Conservation (phyloP, 345 rosid species). For the Brassica carinata region DNA sequence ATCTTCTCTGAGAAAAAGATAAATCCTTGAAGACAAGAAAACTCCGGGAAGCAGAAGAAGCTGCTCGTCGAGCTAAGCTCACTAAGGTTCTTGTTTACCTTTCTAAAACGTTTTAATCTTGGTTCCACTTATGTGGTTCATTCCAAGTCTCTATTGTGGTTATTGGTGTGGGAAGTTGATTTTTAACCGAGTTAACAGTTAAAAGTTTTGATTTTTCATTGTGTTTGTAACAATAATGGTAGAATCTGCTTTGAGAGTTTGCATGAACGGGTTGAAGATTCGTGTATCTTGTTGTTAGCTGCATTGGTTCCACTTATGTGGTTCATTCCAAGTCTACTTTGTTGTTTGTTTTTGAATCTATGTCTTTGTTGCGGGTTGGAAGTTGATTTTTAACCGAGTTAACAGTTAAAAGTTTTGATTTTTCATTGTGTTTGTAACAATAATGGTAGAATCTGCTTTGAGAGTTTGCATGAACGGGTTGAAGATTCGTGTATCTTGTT, state of each 20-base stretch:
- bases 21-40: conserved; percentile 76
- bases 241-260: background rate
- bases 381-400: background rate
- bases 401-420: background rate
- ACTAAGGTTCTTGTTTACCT: conserved; percentile 57
- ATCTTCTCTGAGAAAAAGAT: conserved; percentile 46
- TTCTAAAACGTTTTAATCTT: background rate
- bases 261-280: background rate
- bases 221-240: too few relatives aligned
- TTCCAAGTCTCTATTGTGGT: too few relatives aligned
- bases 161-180: too few relatives aligned
- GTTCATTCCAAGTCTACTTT: background rate
- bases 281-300: too few relatives aligned
- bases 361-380: background rate
- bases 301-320: background rate
- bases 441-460: background rate
- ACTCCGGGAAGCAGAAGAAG: conserved; percentile 86
- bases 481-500: background rate
- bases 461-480: background rate
- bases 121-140: too few relatives aligned
- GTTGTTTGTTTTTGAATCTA: background rate
- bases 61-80: conserved; percentile 67
- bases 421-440: conserved; percentile 11
- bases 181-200: too few relatives aligned
- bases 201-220: too few relatives aligned